phyloP scores from a whole-genome alignment of 129 eudicot species.

The Heracleum sosnowskyi region DNA sequence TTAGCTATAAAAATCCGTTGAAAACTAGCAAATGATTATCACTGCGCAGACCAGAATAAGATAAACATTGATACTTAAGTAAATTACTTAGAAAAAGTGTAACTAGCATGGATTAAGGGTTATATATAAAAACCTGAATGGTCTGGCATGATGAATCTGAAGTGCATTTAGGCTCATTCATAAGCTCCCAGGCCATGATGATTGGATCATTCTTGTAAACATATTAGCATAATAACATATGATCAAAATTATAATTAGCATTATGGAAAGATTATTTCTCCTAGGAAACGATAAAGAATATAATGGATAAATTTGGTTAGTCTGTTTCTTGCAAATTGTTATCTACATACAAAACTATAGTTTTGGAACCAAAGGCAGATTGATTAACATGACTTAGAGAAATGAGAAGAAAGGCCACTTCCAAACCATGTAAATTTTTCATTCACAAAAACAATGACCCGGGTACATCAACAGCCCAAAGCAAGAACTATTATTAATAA shows the following conservation, averaged over 20 bases:
- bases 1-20: too few relatives aligned
- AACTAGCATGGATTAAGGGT: too few relatives aligned
- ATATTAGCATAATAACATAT: constrained; percentile 6
- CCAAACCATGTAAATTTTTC: neutral
- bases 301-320: neutral
- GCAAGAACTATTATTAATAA: neutral
- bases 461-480: neutral
- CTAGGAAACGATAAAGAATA: neutral
- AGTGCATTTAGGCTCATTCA: too few relatives aligned
- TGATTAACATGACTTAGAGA: neutral
- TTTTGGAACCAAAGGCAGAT: neutral
- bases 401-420: neutral
- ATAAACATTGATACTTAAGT: too few relatives aligned
- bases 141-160: too few relatives aligned
- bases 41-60: too few relatives aligned
- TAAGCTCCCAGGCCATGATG: too few relatives aligned
- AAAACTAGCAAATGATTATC: too few relatives aligned
- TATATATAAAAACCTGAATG: too few relatives aligned
- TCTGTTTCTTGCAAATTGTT: neutral
- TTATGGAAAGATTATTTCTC: neutral
- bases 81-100: too few relatives aligned
- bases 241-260: neutral
- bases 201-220: too few relatives aligned
- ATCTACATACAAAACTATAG: neutral
- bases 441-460: neutral